Percentiles rank a stretch among this genome's conserved stretches.
These are phyloP conservation scores for Ballota nigra DNA, from an alignment of 257 asterid genomes.

Conservation along the genomic window DNA sequence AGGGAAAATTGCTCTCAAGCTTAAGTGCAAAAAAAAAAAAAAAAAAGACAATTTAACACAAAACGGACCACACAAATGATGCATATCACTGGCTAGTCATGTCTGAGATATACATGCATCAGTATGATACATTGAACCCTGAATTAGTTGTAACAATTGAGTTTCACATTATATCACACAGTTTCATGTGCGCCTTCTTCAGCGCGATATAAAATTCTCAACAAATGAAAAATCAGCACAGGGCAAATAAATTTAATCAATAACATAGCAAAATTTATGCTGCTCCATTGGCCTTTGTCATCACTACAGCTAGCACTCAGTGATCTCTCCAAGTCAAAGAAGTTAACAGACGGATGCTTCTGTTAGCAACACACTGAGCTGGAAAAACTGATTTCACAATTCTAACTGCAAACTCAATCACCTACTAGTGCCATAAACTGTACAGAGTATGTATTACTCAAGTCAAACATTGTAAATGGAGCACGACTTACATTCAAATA, in stretches of 20 bases:
- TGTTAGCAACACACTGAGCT: background rate
- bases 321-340: constrained; percentile 1
- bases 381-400: background rate
- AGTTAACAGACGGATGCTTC: background rate
- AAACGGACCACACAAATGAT: background rate
- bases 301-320: background rate
- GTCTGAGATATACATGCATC: constrained; percentile 5
- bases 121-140: background rate
- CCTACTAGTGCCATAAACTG: constrained; percentile 1
- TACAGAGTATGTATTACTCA: background rate
- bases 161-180: background rate
- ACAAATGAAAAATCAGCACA: background rate
- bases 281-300: background rate
- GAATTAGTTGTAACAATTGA: too few relatives aligned
- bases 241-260: background rate
- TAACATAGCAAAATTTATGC: background rate
- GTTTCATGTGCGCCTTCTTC: background rate
- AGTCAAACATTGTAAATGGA: background rate
- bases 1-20: background rate
- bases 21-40: background rate
- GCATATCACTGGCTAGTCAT: constrained; percentile 3
- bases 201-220: background rate
- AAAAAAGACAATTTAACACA: background rate
- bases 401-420: background rate
- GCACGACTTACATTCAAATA: background rate